These are phyloP conservation scores for Somion occarium DNA, from an alignment of 1,284 basidiomycete species.

Conservation along the genomic window DNA sequence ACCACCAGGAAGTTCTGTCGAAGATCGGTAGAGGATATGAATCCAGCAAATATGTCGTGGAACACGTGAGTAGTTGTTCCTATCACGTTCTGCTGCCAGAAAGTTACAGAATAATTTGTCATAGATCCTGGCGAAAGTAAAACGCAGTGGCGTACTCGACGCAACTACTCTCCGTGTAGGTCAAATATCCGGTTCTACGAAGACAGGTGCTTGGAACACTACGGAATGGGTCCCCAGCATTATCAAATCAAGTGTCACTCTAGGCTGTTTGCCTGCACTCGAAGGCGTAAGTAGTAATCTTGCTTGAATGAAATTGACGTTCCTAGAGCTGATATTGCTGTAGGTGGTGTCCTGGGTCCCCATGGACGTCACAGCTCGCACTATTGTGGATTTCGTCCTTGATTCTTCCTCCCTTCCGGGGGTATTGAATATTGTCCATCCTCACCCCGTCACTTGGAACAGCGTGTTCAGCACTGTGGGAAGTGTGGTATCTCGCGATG, in stretches of 20 bases:
- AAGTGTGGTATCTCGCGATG: background rate
- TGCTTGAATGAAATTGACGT: too few species aligned
- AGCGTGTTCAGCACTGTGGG: background rate
- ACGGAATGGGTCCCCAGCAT: conserved; percentile 13
- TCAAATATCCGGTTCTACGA: conserved; percentile 12
- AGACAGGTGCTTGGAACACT: conserved; percentile 13
- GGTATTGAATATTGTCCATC: conserved; percentile 2
- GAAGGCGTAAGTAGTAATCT: conserved; percentile 21
- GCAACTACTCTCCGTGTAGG: conserved; percentile 9
- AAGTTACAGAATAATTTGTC: background rate
- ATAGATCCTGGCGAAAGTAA: conserved; percentile 9
- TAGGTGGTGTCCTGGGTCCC: conserved; percentile 14
- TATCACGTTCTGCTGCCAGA: background rate
- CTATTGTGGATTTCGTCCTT: conserved; percentile 9
- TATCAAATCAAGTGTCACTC: conserved; percentile 14
- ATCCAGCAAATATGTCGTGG: conserved; percentile 13
- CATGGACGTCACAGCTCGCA: conserved; percentile 9
- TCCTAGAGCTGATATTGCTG: too few species aligned
- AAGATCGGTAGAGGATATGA: conserved; percentile 10
- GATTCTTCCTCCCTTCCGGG: background rate
- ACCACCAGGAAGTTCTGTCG: conserved; percentile 3
- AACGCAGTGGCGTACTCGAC: background rate
- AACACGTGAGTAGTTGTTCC: conserved; percentile 7
- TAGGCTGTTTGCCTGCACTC: conserved; percentile 8
- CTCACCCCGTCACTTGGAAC: conserved; percentile 1